Percentiles rank a stretch among this genome's conserved stretches.
Evolutionary conservation across 2,329 filamentous ascomycete genomes (phyloP).

Genomic region (Aureobasidium subglaciale): DNA sequence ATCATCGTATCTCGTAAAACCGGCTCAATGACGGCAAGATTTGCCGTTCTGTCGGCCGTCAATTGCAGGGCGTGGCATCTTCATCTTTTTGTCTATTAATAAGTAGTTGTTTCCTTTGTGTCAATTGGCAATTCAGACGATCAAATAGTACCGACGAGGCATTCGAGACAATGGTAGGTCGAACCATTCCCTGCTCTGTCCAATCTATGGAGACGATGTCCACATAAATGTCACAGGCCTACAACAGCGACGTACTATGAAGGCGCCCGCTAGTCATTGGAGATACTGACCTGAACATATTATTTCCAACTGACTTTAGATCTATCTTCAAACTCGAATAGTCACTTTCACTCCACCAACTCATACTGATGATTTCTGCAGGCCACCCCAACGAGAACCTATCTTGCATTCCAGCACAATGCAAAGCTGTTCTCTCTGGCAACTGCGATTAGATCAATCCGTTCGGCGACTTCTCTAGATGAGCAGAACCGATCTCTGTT

Average conservation of each 20-base stretch:
- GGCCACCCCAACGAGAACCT: conserved; percentile 8
- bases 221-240: neutral
- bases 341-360: too few relatives aligned
- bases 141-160: neutral
- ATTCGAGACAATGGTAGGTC: neutral
- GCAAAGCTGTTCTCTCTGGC: conserved; percentile 9
- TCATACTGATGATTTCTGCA: neutral
- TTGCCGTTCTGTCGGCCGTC: neutral
- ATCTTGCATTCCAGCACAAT: conserved; percentile 11
- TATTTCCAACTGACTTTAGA: too few relatives aligned
- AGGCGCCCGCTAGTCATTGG: neutral
- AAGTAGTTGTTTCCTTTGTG: neutral
- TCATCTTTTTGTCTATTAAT: neutral
- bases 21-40: neutral
- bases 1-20: neutral
- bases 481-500: conserved; percentile 15
- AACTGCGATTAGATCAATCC: neutral
- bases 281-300: neutral
- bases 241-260: neutral
- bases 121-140: neutral
- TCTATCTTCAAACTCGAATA: too few relatives aligned
- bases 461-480: conserved; percentile 1
- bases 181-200: neutral
- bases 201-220: neutral
- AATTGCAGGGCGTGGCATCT: neutral